Evolutionary conservation across 805 yeast species (phyloP).

Genomic region (Metahyphopichia silvanorum): DNA sequence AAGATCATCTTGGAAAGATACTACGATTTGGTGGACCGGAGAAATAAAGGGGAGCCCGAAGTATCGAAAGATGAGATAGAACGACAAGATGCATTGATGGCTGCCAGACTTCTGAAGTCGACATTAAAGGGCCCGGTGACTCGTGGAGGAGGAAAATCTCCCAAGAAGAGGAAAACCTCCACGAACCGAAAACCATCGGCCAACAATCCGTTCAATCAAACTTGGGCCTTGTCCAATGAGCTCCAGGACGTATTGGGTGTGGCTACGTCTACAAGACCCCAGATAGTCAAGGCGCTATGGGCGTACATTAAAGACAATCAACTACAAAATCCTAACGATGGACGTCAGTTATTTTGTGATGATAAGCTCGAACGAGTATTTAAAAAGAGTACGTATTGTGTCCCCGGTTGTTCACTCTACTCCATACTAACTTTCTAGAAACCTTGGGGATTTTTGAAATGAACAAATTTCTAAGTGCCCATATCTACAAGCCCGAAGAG

Average conservation of each 20-base stretch:
- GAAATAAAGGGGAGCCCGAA: slow-evolving; percentile 19
- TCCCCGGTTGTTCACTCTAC: background rate
- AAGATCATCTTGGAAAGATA: slow-evolving; percentile 59
- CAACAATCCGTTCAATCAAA: slow-evolving; percentile 40
- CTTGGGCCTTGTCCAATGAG: slow-evolving; percentile 47
- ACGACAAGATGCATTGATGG: slow-evolving; percentile 49
- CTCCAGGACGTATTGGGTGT: slow-evolving; percentile 46
- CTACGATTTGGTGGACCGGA: slow-evolving; percentile 41
- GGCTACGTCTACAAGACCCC: slow-evolving; percentile 55
- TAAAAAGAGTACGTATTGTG: slow-evolving; percentile 45
- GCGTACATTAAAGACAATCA: slow-evolving; percentile 58
- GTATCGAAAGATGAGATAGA: slow-evolving; percentile 32
- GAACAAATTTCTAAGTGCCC: slow-evolving; percentile 53
- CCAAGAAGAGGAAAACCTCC: slow-evolving; percentile 7
- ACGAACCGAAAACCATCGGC: slow-evolving; percentile 13
- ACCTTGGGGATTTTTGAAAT: slow-evolving; percentile 54
- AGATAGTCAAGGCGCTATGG: slow-evolving; percentile 71
- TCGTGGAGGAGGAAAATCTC: slow-evolving; percentile 10
- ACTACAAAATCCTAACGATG: slow-evolving; percentile 66
- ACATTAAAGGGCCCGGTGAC: slow-evolving; percentile 17
- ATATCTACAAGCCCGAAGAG: slow-evolving; percentile 40
- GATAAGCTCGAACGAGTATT: slow-evolving; percentile 54
- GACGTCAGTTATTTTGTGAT: slow-evolving; percentile 63
- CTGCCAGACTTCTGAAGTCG: slow-evolving; percentile 45
- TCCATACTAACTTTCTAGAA: slow-evolving; percentile 17